Evolutionary conservation across 768 basidiomycete genomes (phyloP), one percentile per base, ranked within the genome.

Genomic region (Pleurotus cornucopiae): DNA sequence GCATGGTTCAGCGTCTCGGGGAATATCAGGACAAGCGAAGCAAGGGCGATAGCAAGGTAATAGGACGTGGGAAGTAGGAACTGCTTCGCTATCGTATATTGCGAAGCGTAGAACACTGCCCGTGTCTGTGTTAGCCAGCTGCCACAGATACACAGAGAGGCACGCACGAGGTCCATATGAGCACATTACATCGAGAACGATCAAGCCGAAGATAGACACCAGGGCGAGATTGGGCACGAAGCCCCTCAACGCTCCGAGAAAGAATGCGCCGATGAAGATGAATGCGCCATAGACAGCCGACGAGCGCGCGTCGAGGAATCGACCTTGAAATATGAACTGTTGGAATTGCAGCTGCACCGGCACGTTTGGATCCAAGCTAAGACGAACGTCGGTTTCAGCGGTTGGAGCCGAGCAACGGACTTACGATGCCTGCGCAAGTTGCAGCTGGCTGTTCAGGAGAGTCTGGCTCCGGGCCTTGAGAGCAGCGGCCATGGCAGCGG

Each of bases 211-310:
- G 20, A 77, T 72, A n/a, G 71, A 70, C 18, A 76, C 48, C 5
- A 78, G 60, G 6, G 67, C 56, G 5, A 79, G 67, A 55, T 71
- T 74, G n/a, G 78, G 77, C 3, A 70, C 57, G 47, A 63, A 70
- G 0, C 76, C 76, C 56, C 73, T 66, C 5, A 76, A 26, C 6
- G 64, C 65, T 1, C 72, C 77, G 11, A 79, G 57, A 20, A 62
- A 63, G 53, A 75, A 77, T 1, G 74, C 69, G 6, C 77, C 77
- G 41, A 77, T 61, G 56, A 76, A 78, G 23, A 79, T 64, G 51
- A 78, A 73, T 5, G 62, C 74, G 9, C 76, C 77, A 61, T 74
- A 76, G 0, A 78, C 76, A 6, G 72, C 76, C 1, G 76, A 76
- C 6, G 71, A 67, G 20, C 76, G 61, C 43, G 74, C 68, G 61